These are phyloP conservation scores for Dissophora globulifera DNA, from an alignment of 192 early-diverging fungal species.

Conservation along the genomic window DNA sequence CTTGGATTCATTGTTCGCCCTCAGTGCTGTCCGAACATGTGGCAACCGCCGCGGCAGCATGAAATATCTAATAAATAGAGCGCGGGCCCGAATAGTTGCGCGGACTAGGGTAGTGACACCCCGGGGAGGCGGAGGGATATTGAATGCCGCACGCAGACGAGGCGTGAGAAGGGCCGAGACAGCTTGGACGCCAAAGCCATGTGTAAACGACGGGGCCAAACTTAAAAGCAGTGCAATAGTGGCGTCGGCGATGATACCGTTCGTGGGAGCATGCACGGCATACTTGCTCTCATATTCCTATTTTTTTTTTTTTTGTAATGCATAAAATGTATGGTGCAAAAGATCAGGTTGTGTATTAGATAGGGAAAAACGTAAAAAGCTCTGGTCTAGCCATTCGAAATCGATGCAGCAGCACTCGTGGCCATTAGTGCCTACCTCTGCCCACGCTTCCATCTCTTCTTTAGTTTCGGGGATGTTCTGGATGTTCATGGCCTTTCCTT, in stretches of 20 bases:
- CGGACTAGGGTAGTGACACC: conserved; percentile 1
- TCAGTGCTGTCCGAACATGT: conserved; percentile 35
- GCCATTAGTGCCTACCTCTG: conserved; percentile 46
- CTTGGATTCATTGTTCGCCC: conserved; percentile 22
- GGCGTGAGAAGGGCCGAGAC: conserved; percentile 12
- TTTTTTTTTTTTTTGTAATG: not conserved
- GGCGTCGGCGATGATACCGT: conserved; percentile 17
- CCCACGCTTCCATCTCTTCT: conserved; percentile 29
- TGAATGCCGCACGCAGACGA: conserved; percentile 16
- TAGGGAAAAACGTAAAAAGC: too few species aligned
- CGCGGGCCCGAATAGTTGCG: conserved; percentile 12
- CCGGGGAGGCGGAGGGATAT: not conserved
- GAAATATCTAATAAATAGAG: conserved; percentile 46
- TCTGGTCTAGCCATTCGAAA: too few species aligned
- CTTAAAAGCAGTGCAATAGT: conserved; percentile 6
- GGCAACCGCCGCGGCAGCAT: conserved; percentile 41
- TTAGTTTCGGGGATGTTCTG: conserved; percentile 52
- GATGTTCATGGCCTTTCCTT: conserved; percentile 55
- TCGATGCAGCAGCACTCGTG: too few species aligned
- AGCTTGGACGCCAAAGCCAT: not conserved
- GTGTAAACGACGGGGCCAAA: conserved; percentile 5
- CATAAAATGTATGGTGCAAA: too few species aligned
- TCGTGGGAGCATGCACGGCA: conserved; percentile 1
- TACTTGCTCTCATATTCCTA: conserved; percentile 25
- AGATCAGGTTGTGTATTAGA: too few species aligned